Evolutionary conservation across 2,329 filamentous ascomycete genomes (phyloP), one percentile per base, ranked within the genome.

Genomic region (Gyromitra esculenta): DNA sequence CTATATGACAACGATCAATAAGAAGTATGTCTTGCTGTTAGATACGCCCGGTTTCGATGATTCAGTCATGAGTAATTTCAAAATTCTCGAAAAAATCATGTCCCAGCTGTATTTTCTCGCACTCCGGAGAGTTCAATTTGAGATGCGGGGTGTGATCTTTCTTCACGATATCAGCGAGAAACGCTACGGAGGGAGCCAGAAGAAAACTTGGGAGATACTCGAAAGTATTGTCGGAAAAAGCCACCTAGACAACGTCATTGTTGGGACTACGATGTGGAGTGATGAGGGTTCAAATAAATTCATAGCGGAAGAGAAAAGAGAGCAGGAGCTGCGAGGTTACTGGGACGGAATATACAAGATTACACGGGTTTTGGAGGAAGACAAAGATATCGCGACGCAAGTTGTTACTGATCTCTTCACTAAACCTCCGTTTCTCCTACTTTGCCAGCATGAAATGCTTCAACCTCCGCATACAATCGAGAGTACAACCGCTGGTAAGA

Each of bases 21-120:
- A 50, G 13, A 76, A 52, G 31, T 64, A 71, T 2, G 57, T 80
- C 21, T 45, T 77, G 7, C 54, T 80, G 9, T 52, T 80, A 43
- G 79, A 80, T 43, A 80, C 78, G 0, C 79, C 79, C 1, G 77
- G 79, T 13, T 80, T 80, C 35, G 79, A 80, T 37, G 78, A 80
- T 39, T 77, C 71, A 9, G 73, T 63, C 11, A 76, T 66, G 41
- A 76, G 63, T n/a, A 77, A 80, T 35, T 65, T 77, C 60, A 68
- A 77, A 35, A 74, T 76, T 5, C 41, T 80, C 11, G 59, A 52
- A n/a, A 73, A 57, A 18, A 75, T 77, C 15, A n/a, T 45, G 1
- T 59, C 45, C 6, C 8, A 62, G 5, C 39, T 74, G 5, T 69
- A 60, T 7, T 9, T 1, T 5, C 13, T 69, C 21, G 48, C 72